These are phyloP conservation scores for Ophiocordyceps camponoti-rufipedis DNA, from an alignment of 2,329 filamentous ascomycete genomes.

Conservation along the genomic window DNA sequence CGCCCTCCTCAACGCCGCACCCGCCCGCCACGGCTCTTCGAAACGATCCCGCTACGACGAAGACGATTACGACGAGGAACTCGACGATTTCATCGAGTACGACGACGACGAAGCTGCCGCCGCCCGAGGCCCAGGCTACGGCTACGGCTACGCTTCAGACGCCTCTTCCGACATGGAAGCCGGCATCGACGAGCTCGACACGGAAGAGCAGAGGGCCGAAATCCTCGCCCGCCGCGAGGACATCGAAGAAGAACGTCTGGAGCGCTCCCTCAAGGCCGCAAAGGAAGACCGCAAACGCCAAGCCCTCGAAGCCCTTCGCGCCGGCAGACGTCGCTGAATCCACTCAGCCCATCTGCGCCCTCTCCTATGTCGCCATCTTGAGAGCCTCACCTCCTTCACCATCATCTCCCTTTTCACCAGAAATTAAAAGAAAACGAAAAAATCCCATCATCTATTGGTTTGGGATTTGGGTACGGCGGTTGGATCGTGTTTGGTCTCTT, in stretches of 20 bases:
- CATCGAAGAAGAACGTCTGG: conserved; percentile 41
- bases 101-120: conserved; percentile 31
- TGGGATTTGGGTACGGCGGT: too few relatives aligned
- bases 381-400: background rate
- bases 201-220: conserved; percentile 48
- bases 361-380: background rate
- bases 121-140: background rate
- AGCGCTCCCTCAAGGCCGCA: conserved; percentile 40
- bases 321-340: conserved; percentile 10
- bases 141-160: conserved; percentile 42
- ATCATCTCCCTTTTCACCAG: too few relatives aligned
- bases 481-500: too few relatives aligned
- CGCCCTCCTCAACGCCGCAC: conserved; percentile 18
- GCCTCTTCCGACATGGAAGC: conserved; percentile 65
- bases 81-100: conserved; percentile 45
- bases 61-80: conserved; percentile 44
- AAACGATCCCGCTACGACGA: conserved; percentile 22
- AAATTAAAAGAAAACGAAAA: too few relatives aligned
- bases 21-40: conserved; percentile 10
- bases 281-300: conserved; percentile 37
- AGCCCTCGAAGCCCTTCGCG: conserved; percentile 17
- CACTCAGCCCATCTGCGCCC: too few relatives aligned
- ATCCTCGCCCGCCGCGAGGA: conserved; percentile 49
- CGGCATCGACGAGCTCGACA: conserved; percentile 53
- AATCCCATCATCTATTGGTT: too few relatives aligned